phyloP scores from a whole-genome alignment of 352 stramenopile genomes.

The Globisporangium takayamanum region DNA sequence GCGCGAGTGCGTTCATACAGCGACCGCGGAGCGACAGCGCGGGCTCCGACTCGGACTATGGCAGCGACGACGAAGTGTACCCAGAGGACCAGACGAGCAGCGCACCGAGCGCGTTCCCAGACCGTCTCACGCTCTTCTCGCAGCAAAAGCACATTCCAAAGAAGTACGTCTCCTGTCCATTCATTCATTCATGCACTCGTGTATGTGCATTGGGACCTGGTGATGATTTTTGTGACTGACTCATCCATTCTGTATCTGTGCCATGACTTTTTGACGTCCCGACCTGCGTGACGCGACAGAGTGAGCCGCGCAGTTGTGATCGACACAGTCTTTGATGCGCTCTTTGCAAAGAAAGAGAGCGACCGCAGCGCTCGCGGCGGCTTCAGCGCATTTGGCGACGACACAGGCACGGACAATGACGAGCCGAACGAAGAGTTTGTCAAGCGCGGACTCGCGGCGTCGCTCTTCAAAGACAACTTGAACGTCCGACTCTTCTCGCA shows the following conservation, averaged over 20 bases:
- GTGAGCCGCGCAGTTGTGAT: slow-evolving; percentile 78
- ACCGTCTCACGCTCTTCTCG: slow-evolving; percentile 8
- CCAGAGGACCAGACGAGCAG: slow-evolving; percentile 28
- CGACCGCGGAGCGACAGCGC: slow-evolving; percentile 41
- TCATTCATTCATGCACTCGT: too few relatives aligned
- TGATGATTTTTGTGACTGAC: not conserved
- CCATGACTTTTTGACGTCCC: not conserved
- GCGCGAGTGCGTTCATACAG: slow-evolving; percentile 2
- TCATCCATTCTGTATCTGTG: not conserved
- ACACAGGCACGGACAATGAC: slow-evolving; percentile 74
- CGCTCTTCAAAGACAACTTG: slow-evolving; percentile 70
- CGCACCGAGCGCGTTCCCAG: slow-evolving; percentile 36
- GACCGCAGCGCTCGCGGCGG: slow-evolving; percentile 19
- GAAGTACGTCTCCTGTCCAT: slow-evolving; percentile 10
- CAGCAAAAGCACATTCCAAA: slow-evolving; percentile 25
- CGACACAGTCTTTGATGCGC: slow-evolving; percentile 70
- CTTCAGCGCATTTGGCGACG: slow-evolving; percentile 64
- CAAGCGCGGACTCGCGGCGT: slow-evolving; percentile 66
- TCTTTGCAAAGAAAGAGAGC: slow-evolving; percentile 43
- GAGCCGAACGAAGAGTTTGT: slow-evolving; percentile 82
- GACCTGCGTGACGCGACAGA: slow-evolving; percentile 9
- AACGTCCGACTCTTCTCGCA: slow-evolving; percentile 17
- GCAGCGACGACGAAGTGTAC: slow-evolving; percentile 60
- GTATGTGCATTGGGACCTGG: not conserved
- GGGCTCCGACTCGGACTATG: slow-evolving; percentile 35